Base-by-base conservation (phyloP, 352 stramenopile genomes). In the Thalassiosira hispida region DNA sequence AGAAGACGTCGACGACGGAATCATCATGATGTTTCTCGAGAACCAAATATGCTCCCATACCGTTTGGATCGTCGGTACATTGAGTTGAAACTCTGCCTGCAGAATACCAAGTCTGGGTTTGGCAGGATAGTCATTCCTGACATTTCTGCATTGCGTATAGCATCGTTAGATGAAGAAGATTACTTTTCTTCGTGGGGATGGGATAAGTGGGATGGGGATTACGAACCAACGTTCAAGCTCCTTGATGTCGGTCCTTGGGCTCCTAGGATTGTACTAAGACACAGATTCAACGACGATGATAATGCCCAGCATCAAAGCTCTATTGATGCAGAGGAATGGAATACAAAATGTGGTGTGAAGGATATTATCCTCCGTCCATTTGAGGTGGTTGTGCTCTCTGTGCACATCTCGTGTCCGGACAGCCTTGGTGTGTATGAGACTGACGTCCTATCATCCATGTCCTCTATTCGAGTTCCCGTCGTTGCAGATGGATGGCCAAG, bases 21-120 rank as follows among this genome's bases (percentile, higher is more conserved):
- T 66, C 12, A 59, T 20, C 0, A 47, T 35, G 31, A 47, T 16
- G 49, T 35, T 12, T 22, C 9, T 42, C 12, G 31, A 60, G 46
- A 18, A 23, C 1, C 23, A 1, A 22, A 29, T 12, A 27, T 6
- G 14, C 44, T 72, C 40, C 63, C 63, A 8, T 84, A 84, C 47
- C 40, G 57, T 27, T 5, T 11, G 5, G 55, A 84, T 55, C 25
- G 63, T 14, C 16, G 73, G 4, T 86, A 73, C 47, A 25, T 83
- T 18, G 79, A 86, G 53, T n/a, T 86, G 3, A 80, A 74, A 42
- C 14, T 86, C 5, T 81, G 73, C 18, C 16, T 86, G 14, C 79
- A 86, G 33, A 86, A 86, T 75, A 79, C 70, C 0, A 86, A 80
- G 63, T 77, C 61, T 14, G 69, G 79, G 44, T 81, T 73, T 60